Base-by-base conservation (phyloP, 768 basidiomycete species). In the Lenzites betulinus region DNA sequence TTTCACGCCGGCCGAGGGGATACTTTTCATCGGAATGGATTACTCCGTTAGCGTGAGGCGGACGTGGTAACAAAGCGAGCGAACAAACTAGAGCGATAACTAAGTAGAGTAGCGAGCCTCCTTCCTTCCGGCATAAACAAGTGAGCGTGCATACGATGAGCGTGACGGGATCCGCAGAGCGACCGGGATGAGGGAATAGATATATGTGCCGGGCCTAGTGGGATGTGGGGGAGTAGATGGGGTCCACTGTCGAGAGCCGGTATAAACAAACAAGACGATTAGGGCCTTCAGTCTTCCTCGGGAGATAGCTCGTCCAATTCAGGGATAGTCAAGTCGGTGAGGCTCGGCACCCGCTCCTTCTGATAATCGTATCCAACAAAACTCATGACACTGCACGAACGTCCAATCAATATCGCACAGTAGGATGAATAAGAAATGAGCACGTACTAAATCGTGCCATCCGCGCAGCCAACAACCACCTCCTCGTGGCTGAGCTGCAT, bases 401-500 rank as follows among this genome's bases (percentile, higher is more conserved):
- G 7, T 36, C 41, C 15, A 11, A 46, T 33, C 22, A 54, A 22
- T 4, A 33, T 20, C 25, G 20, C 2, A n/a, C 7, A 46, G n/a
- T 5, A 5, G 28, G 9, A 26, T 0, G n/a, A n/a, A n/a, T n/a
- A n/a, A 28, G 7, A 15, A 22, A 13, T 38, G 38, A 53, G n/a
- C 15, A 79, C 91, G 76, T 63, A 94, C 92, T 94, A 94, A 66
- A 94, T 94, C 3, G 90, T 92, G 15, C 92, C 92, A 73, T 94
- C 92, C 26, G 91, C 91, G 77, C 92, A 94, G 0, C 92, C 92
- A 28, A 95, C 90, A 18, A 94, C 92, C 1, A 95, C 89, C 70
- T 94, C 92, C 69, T 95, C 93, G 65, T 93, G 90, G 66, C 89
- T 93, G 67, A 95, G 72, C 64, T 92, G 92, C 87, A 96, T 90